These are phyloP conservation scores for Sphaerulina populicola DNA, from an alignment of 2,329 filamentous ascomycete genomes.

Conservation along the genomic window DNA sequence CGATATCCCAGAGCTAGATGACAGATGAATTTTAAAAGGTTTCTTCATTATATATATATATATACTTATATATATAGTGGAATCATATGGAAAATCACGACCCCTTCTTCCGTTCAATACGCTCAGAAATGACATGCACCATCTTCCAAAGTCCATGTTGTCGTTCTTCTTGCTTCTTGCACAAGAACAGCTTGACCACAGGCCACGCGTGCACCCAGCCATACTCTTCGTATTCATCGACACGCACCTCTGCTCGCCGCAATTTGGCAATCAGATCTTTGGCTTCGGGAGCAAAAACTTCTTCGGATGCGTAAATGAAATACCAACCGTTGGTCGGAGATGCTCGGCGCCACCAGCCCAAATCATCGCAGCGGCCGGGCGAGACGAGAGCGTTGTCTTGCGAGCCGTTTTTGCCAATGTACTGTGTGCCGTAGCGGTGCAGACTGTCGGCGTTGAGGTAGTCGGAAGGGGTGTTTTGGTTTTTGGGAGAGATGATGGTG, in stretches of 20 bases:
- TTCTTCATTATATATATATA: no score
- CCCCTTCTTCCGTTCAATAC: constrained; percentile 14
- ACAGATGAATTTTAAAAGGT: no score
- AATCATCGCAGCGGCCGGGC: constrained; percentile 61
- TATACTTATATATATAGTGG: no score
- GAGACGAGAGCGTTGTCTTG: constrained; percentile 54
- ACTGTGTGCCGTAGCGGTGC: constrained; percentile 62
- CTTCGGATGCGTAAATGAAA: constrained; percentile 65
- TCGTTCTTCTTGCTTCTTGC: constrained; percentile 40
- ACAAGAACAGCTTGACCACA: constrained; percentile 55
- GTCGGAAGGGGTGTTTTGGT: constrained; percentile 63
- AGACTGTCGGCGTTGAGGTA: constrained; percentile 62
- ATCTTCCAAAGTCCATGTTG: constrained; percentile 42
- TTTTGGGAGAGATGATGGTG: constrained; percentile 59
- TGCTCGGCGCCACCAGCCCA: constrained; percentile 57
- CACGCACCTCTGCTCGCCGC: constrained; percentile 45
- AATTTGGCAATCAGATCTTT: constrained; percentile 51
- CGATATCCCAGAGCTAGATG: no score
- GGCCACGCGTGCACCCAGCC: constrained; percentile 77
- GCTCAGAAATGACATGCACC: constrained; percentile 27
- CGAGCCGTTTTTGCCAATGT: constrained; percentile 48
- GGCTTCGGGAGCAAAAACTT: constrained; percentile 67
- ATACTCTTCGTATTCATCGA: constrained; percentile 53
- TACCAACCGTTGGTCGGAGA: constrained; percentile 59
- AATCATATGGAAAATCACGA: no score